Conservation (phyloP, 352 stramenopile species). For the Phytophthora crassamura region DNA sequence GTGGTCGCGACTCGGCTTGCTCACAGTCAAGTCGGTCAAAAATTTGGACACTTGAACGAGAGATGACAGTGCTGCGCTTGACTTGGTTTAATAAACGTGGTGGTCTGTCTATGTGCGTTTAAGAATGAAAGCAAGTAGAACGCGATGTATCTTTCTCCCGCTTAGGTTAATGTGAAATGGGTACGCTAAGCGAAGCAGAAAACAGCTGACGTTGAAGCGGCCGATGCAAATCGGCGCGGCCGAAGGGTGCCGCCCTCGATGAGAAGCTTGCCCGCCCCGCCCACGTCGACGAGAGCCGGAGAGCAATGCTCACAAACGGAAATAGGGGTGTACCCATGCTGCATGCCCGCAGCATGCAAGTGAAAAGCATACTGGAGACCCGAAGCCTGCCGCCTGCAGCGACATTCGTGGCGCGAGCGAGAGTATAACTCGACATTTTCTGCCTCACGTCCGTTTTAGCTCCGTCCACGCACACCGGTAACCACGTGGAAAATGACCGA, state of each 20-base stretch:
- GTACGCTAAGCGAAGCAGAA: slow-evolving; percentile 2
- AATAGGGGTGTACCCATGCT: slow-evolving; percentile 15
- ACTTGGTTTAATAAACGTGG: neutral
- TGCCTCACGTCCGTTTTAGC: slow-evolving; percentile 24
- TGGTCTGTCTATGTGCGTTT: neutral
- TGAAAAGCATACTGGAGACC: slow-evolving; percentile 10
- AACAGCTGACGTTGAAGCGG: slow-evolving; percentile 24
- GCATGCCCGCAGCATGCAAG: neutral
- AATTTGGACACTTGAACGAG: slow-evolving; percentile 11
- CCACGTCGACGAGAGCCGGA: slow-evolving; percentile 20
- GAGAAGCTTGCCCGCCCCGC: neutral
- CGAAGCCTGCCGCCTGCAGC: slow-evolving; percentile 10
- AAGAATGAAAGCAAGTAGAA: neutral
- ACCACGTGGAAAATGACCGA: slow-evolving; percentile 26
- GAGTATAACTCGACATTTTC: slow-evolving; percentile 10
- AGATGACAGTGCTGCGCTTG: neutral
- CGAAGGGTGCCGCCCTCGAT: neutral
- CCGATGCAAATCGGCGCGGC: slow-evolving; percentile 17
- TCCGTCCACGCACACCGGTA: slow-evolving; percentile 17
- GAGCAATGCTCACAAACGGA: neutral
- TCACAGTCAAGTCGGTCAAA: slow-evolving; percentile 1
- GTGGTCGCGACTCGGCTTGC: slow-evolving; percentile 20
- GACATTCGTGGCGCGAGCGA: slow-evolving; percentile 11
- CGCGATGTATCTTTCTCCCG: slow-evolving; percentile 20
- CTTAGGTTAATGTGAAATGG: slow-evolving; percentile 18